Evolutionary conservation across 148 eudicot species (phyloP), one percentile per base, ranked within the genome.

Genomic region (Arbutus unedo): DNA sequence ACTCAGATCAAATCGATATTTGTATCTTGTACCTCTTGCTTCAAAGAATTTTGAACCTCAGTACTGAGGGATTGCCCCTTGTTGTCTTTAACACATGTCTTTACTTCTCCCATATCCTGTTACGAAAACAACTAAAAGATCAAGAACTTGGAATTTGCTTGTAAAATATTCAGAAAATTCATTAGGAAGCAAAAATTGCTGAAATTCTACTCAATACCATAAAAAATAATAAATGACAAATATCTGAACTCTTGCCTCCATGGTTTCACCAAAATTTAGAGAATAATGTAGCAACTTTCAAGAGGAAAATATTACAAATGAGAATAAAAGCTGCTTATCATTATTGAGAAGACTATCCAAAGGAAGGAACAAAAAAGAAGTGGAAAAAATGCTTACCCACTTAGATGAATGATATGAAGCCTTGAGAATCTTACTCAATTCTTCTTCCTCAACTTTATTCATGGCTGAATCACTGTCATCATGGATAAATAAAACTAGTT

Each of bases 1-100:
- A 53, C 51, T 54, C 11, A 70, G 62, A 71, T 71, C 67, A 54
- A 54, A 78, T 44, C 41, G 13, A 57, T 10, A 57, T n/a, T 9
- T 60, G 19, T 3, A 72, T 45, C 47, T 74, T 48, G 13, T 83
- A 91, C 93, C 91, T 91, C 91, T 47, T 84, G 83, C 81, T 84
- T 86, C 77, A 91, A 51, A 64, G 88, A 55, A 80, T 75, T 84
- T 76, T 87, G 87, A 78, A 83, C 86, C 70, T 85, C 81, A 16
- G 77, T 47, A 31, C 81, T 56, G 23, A 79, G 60, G 10, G 62
- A 76, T 64, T 81, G 90, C 82, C 74, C 84, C 76, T 76, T 84
- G 75, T 79, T 82, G 59, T 50, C 75, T 45, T 85, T 85, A 75
- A 19, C 44, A 77, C 44, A 66, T 15, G 80, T 86, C 83, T 81